Conservation (phyloP, 1,284 basidiomycete genomes). For the Somion occarium region DNA sequence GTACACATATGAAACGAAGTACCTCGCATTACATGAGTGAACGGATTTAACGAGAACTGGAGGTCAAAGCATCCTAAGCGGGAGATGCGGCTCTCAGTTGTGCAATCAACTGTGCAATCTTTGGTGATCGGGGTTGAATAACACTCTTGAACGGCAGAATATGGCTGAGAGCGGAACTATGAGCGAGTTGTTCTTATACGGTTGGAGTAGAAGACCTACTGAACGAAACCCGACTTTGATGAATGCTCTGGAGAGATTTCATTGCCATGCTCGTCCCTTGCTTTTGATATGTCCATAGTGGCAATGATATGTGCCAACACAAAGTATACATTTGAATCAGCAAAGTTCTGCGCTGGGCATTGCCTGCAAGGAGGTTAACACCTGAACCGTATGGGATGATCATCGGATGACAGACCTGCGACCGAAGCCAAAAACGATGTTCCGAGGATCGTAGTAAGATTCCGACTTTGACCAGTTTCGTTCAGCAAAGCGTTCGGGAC, state of each 20-base stretch:
- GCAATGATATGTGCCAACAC: slow-evolving; percentile 20
- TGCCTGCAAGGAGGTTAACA: slow-evolving; percentile 11
- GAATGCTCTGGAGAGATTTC: slow-evolving; percentile 14
- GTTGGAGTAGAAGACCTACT: slow-evolving; percentile 4
- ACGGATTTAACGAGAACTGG: too few species aligned
- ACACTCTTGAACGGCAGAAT: slow-evolving; percentile 3
- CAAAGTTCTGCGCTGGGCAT: slow-evolving; percentile 22
- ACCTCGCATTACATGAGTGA: too few species aligned
- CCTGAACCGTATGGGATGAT: not conserved
- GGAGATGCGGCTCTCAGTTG: not conserved
- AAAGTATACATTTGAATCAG: slow-evolving; percentile 18
- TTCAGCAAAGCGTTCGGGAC: slow-evolving; percentile 18
- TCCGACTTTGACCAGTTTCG: slow-evolving; percentile 11
- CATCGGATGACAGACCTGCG: slow-evolving; percentile 11
- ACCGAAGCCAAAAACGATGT: slow-evolving; percentile 23
- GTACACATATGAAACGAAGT: too few species aligned
- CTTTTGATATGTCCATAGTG: slow-evolving; percentile 19
- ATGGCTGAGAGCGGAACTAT: slow-evolving; percentile 8
- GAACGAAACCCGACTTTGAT: slow-evolving; percentile 8
- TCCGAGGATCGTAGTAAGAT: slow-evolving; percentile 14
- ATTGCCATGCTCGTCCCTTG: slow-evolving; percentile 13
- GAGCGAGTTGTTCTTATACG: not conserved
- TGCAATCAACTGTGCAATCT: slow-evolving; percentile 1
- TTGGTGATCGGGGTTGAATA: slow-evolving; percentile 2
- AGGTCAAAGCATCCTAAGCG: too few species aligned